These are phyloP conservation scores for Spongospora subterranea DNA, from an alignment of 208 protist species.

Conservation along the genomic window DNA sequence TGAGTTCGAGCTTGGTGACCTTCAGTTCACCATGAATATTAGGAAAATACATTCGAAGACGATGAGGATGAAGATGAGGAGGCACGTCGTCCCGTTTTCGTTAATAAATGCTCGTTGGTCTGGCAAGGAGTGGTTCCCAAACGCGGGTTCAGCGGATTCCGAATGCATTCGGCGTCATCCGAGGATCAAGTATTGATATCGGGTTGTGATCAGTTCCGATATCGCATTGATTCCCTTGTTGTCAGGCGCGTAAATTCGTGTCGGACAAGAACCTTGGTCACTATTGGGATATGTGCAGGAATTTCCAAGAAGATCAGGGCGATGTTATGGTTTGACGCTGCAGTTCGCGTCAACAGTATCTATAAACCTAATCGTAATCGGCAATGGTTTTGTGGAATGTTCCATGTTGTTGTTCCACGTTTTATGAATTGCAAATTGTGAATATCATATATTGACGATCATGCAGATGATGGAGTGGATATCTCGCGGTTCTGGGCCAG, in stretches of 20 bases:
- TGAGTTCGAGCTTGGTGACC: too few relatives aligned
- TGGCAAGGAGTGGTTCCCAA: neutral
- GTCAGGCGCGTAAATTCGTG: slow-evolving; percentile 18
- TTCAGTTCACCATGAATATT: too few relatives aligned
- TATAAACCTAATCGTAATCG: neutral
- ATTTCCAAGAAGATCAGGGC: neutral
- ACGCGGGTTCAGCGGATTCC: slow-evolving; percentile 46
- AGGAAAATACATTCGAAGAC: slow-evolving; percentile 3
- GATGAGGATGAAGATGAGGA: slow-evolving; percentile 2
- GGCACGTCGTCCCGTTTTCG: neutral
- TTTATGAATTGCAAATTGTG: neutral
- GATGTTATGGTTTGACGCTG: neutral
- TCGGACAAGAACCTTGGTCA: slow-evolving; percentile 39
- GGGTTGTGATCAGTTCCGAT: neutral
- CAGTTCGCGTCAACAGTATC: neutral
- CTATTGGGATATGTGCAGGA: slow-evolving; percentile 40
- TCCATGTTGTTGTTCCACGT: neutral
- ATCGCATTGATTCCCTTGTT: neutral
- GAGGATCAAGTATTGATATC: neutral
- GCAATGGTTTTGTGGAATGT: too few relatives aligned
- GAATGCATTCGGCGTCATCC: neutral
- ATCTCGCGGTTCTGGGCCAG: neutral
- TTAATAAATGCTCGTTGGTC: slow-evolving; percentile 4
- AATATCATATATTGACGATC: neutral
- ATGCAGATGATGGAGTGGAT: neutral